Evolutionary conservation across 2,329 filamentous ascomycete species (phyloP), one percentile per base, ranked within the genome.

Genomic region (Podosphaera xanthii): DNA sequence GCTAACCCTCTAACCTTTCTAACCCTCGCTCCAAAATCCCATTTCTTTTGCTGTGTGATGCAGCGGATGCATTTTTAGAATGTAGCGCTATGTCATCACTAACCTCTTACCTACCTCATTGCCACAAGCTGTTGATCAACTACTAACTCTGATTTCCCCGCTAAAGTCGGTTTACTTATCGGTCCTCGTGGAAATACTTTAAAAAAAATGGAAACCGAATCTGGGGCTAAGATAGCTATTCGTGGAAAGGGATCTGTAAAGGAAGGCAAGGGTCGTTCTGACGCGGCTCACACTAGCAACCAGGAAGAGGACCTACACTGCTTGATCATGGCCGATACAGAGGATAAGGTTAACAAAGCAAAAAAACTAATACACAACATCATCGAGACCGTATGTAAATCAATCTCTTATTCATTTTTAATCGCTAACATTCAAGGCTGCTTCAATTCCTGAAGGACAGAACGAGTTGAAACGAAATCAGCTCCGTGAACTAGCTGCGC

Each of bases 101-200:
- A 69, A 69, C 67, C 62, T 65, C 62, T 68, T 64, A 66, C 66
- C 68, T 65, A 68, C 64, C 62, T 63, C 64, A 60, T 62, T 69
- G 65, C 66, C 67, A 62, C 65, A 65, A 69, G 65, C 67, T 69
- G 68, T 68, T 68, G 67, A 69, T 64, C 68, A 67, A 68, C 64
- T 59, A 94, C 90, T 96, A 94, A 98, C 88, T 87, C 82, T 76
- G 86, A 90, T 86, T 81, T 86, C 77, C 73, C 73, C 75, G 80
- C 80, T 85, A 83, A 95, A 98, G 92, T 98, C 82, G 92, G 92
- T 75, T 84, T 98, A 81, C 89, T 98, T 74, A 98, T 98, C 83
- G 92, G 92, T 75, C 92, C 92, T 75, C 92, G 92, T 91, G 92
- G 92, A 75, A 98, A 98, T 73, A 98, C 92, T 66, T 76, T 98